Conservation (phyloP, 768 basidiomycete species). For the Gloeophyllum trabeum region DNA sequence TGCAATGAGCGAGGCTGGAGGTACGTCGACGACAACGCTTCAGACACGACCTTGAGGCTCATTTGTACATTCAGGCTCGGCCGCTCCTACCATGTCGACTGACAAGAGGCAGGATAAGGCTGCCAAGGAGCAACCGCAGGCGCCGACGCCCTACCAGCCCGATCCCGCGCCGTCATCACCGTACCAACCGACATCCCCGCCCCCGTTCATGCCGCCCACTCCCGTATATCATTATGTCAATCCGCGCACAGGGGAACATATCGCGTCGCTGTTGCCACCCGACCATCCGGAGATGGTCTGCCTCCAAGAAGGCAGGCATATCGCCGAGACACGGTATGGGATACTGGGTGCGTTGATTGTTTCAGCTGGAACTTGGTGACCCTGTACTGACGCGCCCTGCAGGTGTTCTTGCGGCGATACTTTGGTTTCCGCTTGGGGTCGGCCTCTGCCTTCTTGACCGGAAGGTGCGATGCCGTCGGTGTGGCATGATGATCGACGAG, state of each 20-base stretch:
- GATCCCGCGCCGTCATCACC: background rate
- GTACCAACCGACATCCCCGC: background rate
- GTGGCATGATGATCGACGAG: constrained; percentile 26
- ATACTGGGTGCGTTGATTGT: constrained; percentile 42
- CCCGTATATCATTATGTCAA: constrained; percentile 18
- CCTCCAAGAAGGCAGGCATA: constrained; percentile 65
- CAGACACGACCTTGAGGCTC: background rate
- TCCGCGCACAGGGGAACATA: constrained; percentile 29
- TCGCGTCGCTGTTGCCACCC: constrained; percentile 61
- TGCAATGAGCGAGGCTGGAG: constrained; percentile 5
- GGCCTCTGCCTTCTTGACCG: constrained; percentile 71
- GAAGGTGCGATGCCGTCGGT: constrained; percentile 49
- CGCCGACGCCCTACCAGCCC: too few relatives aligned
- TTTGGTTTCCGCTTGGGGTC: constrained; percentile 83
- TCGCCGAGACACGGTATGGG: constrained; percentile 52
- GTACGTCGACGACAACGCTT: constrained; percentile 4
- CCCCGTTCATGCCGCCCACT: constrained; percentile 3
- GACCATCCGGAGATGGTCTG: constrained; percentile 80
- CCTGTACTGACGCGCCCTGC: background rate
- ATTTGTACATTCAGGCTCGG: constrained; percentile 22
- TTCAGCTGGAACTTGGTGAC: constrained; percentile 2
- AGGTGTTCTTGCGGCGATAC: constrained; percentile 73
- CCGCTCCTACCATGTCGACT: constrained; percentile 12
- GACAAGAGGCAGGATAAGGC: background rate
- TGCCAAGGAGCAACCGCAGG: background rate